Evolutionary conservation across 2,329 filamentous ascomycete genomes (phyloP), one percentile per base, ranked within the genome.

Genomic region (Fusarium verticillioides): DNA sequence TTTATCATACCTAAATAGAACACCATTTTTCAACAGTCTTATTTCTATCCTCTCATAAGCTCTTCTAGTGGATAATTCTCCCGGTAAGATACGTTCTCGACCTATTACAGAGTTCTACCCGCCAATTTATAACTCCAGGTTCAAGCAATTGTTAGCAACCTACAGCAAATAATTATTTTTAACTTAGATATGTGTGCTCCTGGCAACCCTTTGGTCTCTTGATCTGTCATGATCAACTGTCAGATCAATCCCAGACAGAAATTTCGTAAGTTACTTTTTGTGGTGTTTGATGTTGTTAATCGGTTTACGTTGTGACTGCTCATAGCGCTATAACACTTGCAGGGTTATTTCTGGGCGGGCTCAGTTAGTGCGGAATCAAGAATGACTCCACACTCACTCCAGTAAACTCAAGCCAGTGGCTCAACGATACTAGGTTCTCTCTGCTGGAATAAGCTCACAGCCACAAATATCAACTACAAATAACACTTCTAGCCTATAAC

Each of bases 1-100:
- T 2, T 34, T 5, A 15, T 4, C 11, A 23, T 19, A 2, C 0
- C 13, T 5, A 2, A 9, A 5, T 9, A 5, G 7, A 2, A 4
- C 21, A 5, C 21, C 2, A 23, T 23, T 23, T 7, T 18, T 4
- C 4, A 34, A 13, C 4, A 23, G 23, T 18, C 11, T 15, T 23
- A 4, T 19, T 23, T 19, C 8, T 4, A 19, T 34, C 11, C 6
- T 23, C 8, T 9, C 4, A 19, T 15, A 6, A 34, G 16, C 16
- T 34, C 16, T 34, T 50, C 11, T 9, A 15, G 10, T 16, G 8
- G 18, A 11, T 10, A 34, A 5, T 23, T 11, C 11, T 10, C 9
- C 16, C 10, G 0, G 3, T 49, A 9, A 7, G 16, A 19, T 16
- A n/a, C 19, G 5, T 10, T 50, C 11, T 6, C 11, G 11, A 50